Evolutionary conservation across 1,139 yeast genomes (phyloP), one percentile per base, ranked within the genome.

Genomic region (Candida pseudoviswanathii): DNA sequence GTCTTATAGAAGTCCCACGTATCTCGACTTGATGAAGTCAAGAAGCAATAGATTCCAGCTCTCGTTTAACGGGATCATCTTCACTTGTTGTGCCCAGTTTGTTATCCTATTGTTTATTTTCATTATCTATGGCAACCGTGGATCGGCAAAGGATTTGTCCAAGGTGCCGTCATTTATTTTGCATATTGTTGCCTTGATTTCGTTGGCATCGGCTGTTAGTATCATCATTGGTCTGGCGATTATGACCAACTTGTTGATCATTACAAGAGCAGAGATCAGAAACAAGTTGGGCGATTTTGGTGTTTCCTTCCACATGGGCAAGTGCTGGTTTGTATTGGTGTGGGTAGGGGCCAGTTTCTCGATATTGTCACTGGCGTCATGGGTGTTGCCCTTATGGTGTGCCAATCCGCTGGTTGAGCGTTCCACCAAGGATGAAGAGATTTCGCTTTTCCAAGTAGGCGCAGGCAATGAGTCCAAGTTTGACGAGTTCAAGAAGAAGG

Each of bases 361-460:
- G 0, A 44, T 70, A 2, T 42, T 78, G 1, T 49, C 59, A 4
- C 61, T 60, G 64, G 40, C 66, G 6, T 55, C 73, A 8, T 75
- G 80, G 79, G 62, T 63, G 2, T 55, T 72, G 7, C 79, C 80
- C 0, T 53, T 70, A 24, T 75, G 80, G 80, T 75, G 79, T 62
- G 75, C 77, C 10, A 73, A 75, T 51, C 78, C 78, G 0, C 44
- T 42, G 44, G 37, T 30, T 9, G 37, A 25, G 3, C 30, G 37
- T 11, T 6, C 29, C 8, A 30, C 29, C 5, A 30, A 29, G 22
- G 44, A 42, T 11, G 44, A 42, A n/a, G 44, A 32, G 16, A 30
- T 24, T 10, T 42, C 44, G 3, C 16, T 42, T 33, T 42, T 32
- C 27, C 30, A 32, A 32, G 11, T 33, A 9, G 31, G 39, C 9